Conservation (phyloP, 2,329 filamentous ascomycete genomes). For the Rutstroemia sp. region DNA sequence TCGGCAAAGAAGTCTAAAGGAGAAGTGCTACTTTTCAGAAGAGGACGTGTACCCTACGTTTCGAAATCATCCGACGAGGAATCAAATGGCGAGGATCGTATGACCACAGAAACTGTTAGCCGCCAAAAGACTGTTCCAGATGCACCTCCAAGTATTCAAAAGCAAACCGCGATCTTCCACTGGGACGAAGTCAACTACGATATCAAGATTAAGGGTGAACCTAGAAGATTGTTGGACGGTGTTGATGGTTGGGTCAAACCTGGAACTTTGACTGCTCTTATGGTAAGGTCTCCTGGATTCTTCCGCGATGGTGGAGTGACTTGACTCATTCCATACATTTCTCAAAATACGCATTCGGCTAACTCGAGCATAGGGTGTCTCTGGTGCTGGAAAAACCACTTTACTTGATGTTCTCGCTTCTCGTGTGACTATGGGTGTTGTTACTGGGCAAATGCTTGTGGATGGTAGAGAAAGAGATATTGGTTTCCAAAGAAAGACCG, state of each 20-base stretch:
- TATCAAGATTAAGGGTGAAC: slow-evolving; percentile 69
- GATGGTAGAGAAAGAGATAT: slow-evolving; percentile 60
- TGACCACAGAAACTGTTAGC: slow-evolving; percentile 33
- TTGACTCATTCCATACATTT: not conserved
- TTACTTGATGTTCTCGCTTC: slow-evolving; percentile 80
- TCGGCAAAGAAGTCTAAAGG: slow-evolving; percentile 68
- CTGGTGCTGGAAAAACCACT: slow-evolving; percentile 85
- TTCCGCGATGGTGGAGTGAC: not conserved
- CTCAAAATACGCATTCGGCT: not conserved
- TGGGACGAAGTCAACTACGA: slow-evolving; percentile 43
- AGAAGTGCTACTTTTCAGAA: slow-evolving; percentile 68
- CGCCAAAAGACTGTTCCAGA: slow-evolving; percentile 47
- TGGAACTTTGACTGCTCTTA: slow-evolving; percentile 79
- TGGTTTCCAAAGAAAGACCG: slow-evolving; percentile 86
- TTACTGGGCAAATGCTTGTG: slow-evolving; percentile 72
- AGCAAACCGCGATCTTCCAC: slow-evolving; percentile 47
- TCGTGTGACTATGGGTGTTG: slow-evolving; percentile 81
- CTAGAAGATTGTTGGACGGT: slow-evolving; percentile 70
- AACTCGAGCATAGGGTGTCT: slow-evolving; percentile 35
- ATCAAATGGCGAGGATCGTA: slow-evolving; percentile 15
- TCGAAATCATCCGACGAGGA: slow-evolving; percentile 17
- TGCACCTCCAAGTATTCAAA: slow-evolving; percentile 25
- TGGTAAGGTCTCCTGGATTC: slow-evolving; percentile 36
- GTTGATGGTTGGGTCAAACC: slow-evolving; percentile 94
- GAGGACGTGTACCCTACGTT: slow-evolving; percentile 44